A percentile compares a stretch with the other conserved stretches of the same genome.
Conservation (phyloP, 352 stramenopile genomes). For the Phytophthora tentaculata region DNA sequence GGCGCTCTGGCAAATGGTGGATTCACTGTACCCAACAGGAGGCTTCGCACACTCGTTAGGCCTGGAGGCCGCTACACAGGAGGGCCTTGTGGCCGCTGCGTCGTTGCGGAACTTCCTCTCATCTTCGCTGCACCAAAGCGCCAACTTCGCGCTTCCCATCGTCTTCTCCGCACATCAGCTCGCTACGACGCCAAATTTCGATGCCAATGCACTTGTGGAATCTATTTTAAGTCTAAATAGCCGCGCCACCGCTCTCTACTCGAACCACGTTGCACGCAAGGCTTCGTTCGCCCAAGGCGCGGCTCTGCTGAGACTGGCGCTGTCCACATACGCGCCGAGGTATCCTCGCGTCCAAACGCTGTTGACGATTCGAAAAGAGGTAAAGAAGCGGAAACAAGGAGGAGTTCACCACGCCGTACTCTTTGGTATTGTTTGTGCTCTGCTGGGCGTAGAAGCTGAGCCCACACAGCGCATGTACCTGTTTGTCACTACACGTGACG, state of each 20-base stretch:
- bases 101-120: slow-evolving; percentile 68
- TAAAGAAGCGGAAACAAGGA: slow-evolving; percentile 54
- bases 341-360: slow-evolving; percentile 44
- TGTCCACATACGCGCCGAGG: slow-evolving; percentile 54
- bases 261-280: slow-evolving; percentile 83
- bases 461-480: slow-evolving; percentile 79
- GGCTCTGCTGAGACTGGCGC: slow-evolving; percentile 69
- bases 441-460: slow-evolving; percentile 51
- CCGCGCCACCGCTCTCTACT: slow-evolving; percentile 59
- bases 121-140: slow-evolving; percentile 71
- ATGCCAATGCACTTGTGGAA: slow-evolving; percentile 35
- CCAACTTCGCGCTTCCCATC: slow-evolving; percentile 76
- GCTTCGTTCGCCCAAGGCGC: slow-evolving; percentile 77
- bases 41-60: slow-evolving; percentile 86
- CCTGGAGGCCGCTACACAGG: slow-evolving; percentile 78
- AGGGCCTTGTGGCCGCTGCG: slow-evolving; percentile 53
- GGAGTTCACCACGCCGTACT: slow-evolving; percentile 74
- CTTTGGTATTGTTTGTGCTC: slow-evolving; percentile 68
- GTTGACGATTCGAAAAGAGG: slow-evolving; percentile 53
- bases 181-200: slow-evolving; percentile 3
- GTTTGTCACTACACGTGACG: slow-evolving; percentile 76
- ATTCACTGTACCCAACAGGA: slow-evolving; percentile 84
- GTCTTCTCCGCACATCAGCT: slow-evolving; percentile 63
- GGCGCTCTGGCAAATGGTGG: slow-evolving; percentile 81
- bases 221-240: slow-evolving; percentile 60